Evolutionary conservation across 106 monocot genomes (phyloP), one percentile per base, ranked within the genome.

Genomic region (Gastrodia elata): DNA sequence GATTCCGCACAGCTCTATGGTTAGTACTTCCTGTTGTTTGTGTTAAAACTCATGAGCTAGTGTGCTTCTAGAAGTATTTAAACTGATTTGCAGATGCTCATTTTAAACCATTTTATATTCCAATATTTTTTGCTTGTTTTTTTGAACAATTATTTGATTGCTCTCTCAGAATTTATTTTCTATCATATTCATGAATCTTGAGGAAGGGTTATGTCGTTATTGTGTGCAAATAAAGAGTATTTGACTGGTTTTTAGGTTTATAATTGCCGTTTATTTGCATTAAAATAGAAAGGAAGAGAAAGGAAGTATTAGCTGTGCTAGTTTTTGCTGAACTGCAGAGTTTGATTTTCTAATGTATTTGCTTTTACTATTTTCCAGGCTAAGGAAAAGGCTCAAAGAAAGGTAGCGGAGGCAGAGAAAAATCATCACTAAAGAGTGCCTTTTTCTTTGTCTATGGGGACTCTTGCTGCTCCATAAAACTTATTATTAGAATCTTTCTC

Each of bases 1-100:
- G n/a, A n/a, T n/a, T n/a, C n/a, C n/a, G n/a, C n/a, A n/a, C n/a
- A n/a, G n/a, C 95, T 76, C 83, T 96, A 71, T 87, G 87, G 95
- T 96, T 49, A 76, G 84, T 81, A 39, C 52, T 52, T 52, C 4
- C 52, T 52, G 20, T 52, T 52, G 16, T 48, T 52, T 52, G n/a
- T 3, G 22, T 3, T 52, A 52, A 22, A n/a, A 61, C 30, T 61
- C 30, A 61, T 61, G 32, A 30, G 61, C 4, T 61, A 3, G 61
- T 61, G 10, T 32, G 58, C 32, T 40, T 69, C 38, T n/a, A 25
- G 11, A 27, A 69, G 39, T 20, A 13, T 35, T 69, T 8, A 18
- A 69, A 39, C 24, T 69, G 24, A 37, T 67, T 37, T 9, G 8
- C n/a, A 4, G 11, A 39, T 39, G 6, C 26, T 11, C 40, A 7